Percentiles rank a stretch among this genome's conserved stretches.
These are phyloP conservation scores for Endoconidiophora polonica DNA, from an alignment of 2,329 filamentous ascomycete genomes.

Conservation along the genomic window DNA sequence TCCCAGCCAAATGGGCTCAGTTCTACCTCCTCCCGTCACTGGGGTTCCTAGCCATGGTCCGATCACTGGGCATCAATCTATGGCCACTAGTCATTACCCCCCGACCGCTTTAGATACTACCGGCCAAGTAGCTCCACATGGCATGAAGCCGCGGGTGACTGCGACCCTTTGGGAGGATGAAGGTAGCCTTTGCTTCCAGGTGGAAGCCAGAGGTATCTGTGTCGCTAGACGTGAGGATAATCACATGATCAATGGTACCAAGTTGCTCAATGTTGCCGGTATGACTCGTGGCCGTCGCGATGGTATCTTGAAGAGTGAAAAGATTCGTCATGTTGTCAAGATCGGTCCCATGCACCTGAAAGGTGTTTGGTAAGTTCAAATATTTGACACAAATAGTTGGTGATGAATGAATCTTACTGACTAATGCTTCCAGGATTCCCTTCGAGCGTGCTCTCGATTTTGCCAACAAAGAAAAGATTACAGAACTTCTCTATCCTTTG, in stretches of 20 bases:
- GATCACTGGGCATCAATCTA: constrained; percentile 36
- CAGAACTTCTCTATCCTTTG: constrained; percentile 80
- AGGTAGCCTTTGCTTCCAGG: constrained; percentile 92
- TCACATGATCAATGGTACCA: constrained; percentile 98
- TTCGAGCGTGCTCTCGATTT: constrained; percentile 96
- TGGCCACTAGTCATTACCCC: constrained; percentile 30
- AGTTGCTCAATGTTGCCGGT: constrained; percentile 87
- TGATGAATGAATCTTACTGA: not conserved
- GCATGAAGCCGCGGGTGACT: constrained; percentile 91
- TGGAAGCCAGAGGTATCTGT: constrained; percentile 89
- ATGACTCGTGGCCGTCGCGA: constrained; percentile 95
- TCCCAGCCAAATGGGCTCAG: constrained; percentile 53
- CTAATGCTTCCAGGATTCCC: constrained; percentile 54
- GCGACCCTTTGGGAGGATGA: constrained; percentile 98
- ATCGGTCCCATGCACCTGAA: constrained; percentile 99
- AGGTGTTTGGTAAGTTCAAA: constrained; percentile 64
- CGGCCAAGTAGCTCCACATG: constrained; percentile 81
- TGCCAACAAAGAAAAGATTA: constrained; percentile 99
- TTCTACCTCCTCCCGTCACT: constrained; percentile 47
- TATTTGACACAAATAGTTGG: not conserved
- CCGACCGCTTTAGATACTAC: constrained; percentile 60
- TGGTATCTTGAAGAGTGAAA: constrained; percentile 95
- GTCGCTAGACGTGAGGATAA: constrained; percentile 93
- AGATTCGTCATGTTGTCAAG: constrained; percentile 90
- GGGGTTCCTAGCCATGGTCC: constrained; percentile 21